phyloP scores from a whole-genome alignment of 495 filamentous ascomycete species.

The Penicillium atrosanguineum region DNA sequence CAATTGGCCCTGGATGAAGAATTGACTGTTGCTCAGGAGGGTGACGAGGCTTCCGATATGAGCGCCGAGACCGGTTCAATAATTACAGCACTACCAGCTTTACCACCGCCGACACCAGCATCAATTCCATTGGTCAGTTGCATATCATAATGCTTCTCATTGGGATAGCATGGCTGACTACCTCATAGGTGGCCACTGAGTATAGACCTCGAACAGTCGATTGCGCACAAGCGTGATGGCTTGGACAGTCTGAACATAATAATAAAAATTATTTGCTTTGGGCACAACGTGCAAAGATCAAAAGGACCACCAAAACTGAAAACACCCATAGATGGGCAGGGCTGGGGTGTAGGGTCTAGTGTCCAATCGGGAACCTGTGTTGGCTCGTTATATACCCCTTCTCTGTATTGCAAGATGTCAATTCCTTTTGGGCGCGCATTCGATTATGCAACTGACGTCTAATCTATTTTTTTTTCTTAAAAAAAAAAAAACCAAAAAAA shows the following conservation, averaged over 20 bases:
- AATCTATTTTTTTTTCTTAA: too few species aligned
- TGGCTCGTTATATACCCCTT: not conserved
- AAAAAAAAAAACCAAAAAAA: too few species aligned
- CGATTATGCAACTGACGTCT: too few species aligned
- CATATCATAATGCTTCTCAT: not conserved
- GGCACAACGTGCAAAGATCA: not conserved
- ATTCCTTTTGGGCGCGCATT: too few species aligned
- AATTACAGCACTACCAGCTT: slow-evolving; percentile 40
- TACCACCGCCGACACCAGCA: slow-evolving; percentile 18
- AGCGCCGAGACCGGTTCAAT: slow-evolving; percentile 25
- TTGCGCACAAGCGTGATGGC: slow-evolving; percentile 9
- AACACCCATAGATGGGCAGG: not conserved
- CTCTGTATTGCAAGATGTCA: not conserved
- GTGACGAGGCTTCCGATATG: not conserved
- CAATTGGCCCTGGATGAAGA: slow-evolving; percentile 30
- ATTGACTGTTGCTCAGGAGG: slow-evolving; percentile 2
- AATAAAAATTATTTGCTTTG: not conserved
- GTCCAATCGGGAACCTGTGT: not conserved
- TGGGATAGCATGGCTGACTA: not conserved
- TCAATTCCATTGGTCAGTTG: slow-evolving; percentile 3
- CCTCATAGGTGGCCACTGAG: not conserved
- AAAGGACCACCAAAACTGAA: not conserved
- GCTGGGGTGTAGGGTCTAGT: not conserved
- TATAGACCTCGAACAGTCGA: slow-evolving; percentile 16
- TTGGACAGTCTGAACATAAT: not conserved